These are phyloP conservation scores for Trichoderma guizhouense DNA, from an alignment of 2,329 filamentous ascomycete species.

Conservation along the genomic window DNA sequence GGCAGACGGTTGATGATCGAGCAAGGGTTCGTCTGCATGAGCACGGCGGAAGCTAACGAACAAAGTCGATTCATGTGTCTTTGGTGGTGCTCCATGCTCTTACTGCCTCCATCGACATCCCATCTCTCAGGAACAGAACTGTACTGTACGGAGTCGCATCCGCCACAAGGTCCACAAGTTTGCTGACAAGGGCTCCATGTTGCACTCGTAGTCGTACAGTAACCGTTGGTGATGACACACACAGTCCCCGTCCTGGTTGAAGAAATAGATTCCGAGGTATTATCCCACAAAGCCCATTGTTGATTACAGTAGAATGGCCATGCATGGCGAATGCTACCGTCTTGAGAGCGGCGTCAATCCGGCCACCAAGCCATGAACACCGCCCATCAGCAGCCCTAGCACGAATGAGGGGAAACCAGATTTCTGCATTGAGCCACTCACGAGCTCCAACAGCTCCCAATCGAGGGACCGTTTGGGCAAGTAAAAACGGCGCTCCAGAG, in stretches of 20 bases:
- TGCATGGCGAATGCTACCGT: neutral
- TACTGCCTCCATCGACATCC: neutral
- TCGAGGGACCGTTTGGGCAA: constrained; percentile 5
- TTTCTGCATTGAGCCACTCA: constrained; percentile 12
- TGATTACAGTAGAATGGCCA: neutral
- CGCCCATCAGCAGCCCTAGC: neutral
- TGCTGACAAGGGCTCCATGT: neutral
- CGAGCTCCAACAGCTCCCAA: constrained; percentile 1
- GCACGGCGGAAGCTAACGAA: constrained; percentile 8
- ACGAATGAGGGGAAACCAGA: neutral
- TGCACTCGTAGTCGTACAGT: neutral
- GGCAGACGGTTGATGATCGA: constrained; percentile 13
- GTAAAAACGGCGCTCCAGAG: neutral
- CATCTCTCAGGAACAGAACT: neutral
- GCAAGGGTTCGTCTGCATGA: constrained; percentile 8
- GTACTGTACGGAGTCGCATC: neutral
- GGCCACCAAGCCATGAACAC: neutral
- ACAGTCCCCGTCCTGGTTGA: neutral
- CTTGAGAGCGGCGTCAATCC: neutral
- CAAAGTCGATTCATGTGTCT: neutral
- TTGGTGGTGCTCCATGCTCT: neutral
- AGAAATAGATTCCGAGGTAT: neutral
- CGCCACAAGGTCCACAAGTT: neutral
- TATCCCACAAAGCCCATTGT: neutral
- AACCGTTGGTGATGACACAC: neutral